Evolutionary conservation across 352 stramenopile species (phyloP), one percentile per base, ranked within the genome.

Genomic region (Globisporangium ultimum): DNA sequence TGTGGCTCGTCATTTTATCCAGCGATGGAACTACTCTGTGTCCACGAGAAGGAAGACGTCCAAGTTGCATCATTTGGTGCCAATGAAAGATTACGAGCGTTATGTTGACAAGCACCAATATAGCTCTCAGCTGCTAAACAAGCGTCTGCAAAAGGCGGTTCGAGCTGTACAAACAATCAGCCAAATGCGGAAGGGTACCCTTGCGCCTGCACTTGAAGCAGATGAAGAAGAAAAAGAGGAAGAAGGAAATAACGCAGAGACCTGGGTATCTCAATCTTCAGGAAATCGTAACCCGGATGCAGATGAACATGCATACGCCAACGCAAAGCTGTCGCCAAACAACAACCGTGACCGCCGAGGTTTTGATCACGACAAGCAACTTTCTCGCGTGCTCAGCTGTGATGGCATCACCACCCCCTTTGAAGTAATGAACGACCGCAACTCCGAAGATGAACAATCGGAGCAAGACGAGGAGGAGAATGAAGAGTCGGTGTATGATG

Each of bases 21-120:
- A 95, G 66, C 84, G 87, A 7, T 95, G 87, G 87, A 95, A 95
- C 64, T 95, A 91, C 45, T 92, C 83, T 1, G 78, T 93, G 8
- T 91, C 80, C 14, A 93, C 84, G 1, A 76, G 85, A 32, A 86
- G 82, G 55, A 95, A 95, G 63, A 80, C 64, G n/a, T 72, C 70
- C 18, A 87, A 87, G 36, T 63, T 93, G 36, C 77, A 87, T 42
- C 81, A 89, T 57, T 67, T 95, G 6, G 76, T 93, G 21, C 85
- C 85, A 0, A 86, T 86, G 76, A 89, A 89, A 52, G 80, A 88
- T 49, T 87, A 75, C 34, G 58, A 73, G 5, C 61, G 73, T 0
- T 52, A 45, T 21, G 53, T 49, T 13, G 70, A 77, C 24, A 77
- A 77, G 43, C 72, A 70, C 17, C 66, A 70, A 4, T 71, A 67